Base-by-base conservation (phyloP, 2,329 filamentous ascomycete genomes). In the Dendryphion nanum region DNA sequence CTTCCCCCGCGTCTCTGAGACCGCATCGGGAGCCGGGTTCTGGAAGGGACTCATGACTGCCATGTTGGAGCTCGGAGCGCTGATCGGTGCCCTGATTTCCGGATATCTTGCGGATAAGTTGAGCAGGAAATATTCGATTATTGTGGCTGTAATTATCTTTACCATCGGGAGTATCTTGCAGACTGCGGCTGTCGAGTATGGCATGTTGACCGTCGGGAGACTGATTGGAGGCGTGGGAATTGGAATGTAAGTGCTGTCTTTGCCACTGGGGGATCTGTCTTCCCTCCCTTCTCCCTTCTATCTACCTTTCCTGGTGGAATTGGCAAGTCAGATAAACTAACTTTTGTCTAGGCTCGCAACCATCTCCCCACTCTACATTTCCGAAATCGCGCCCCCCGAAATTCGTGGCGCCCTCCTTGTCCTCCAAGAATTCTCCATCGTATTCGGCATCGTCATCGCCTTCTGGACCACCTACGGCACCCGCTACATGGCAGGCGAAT, bases 381-480 rank as follows among this genome's bases (percentile, higher is more conserved):
- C 70, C 1, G 75, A 77, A 44, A 75, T 76, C 35, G 57, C 69
- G n/a, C 69, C 71, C 3, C 70, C 71, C 1, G 70, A 75, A 47
- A 72, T 72, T 36, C 69, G 72, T 30, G 72, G 72, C 37, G 63
- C 70, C 0, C 63, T 75, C 2, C 64, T 77, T 32, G 79, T 73
- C 2, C 54, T 75, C 4, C 68, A 75, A 40, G 65, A 72, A 33
- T 60, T 75, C 39, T 63, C 58, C 34, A 75, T 75, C 35, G 70
- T 73, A 10, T 54, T 64, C 15, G 72, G 74, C 2, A 72, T 71
- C 39, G 69, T 77, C 3, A 61, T 77, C 17, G 70, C 75, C 1
- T 79, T 71, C 49, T 79, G 73, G 71, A 75, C 76, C 24, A 74
- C 73, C 0, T 80, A 77, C 39, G 76, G 69, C 1, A 78, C 74